A percentile compares a stretch with the other conserved stretches of the same genome.
phyloP scores from a whole-genome alignment of 148 eudicot genomes.

The Chenopodium formosanum region DNA sequence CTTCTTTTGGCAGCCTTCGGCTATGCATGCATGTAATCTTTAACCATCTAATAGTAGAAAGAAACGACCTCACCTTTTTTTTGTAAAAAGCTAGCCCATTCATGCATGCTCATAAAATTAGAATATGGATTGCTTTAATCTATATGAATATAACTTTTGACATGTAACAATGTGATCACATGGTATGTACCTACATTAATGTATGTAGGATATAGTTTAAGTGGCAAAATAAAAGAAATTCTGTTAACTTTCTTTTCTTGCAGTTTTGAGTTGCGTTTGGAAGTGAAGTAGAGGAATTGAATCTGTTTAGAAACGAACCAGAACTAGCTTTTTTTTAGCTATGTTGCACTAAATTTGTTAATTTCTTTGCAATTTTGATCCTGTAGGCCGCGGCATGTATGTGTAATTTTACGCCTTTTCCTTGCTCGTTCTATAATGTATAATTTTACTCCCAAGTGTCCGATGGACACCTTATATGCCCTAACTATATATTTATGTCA shows the following conservation, averaged over 20 bases:
- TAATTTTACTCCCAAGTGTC: too few relatives aligned
- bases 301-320: background rate
- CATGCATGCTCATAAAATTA: background rate
- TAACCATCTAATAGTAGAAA: background rate
- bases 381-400: too few relatives aligned
- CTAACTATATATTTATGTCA: too few relatives aligned
- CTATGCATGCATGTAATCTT: background rate
- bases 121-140: background rate
- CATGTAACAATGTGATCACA: background rate
- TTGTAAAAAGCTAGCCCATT: background rate
- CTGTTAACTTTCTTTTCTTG: background rate
- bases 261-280: constrained; percentile 3
- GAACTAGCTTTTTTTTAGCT: background rate
- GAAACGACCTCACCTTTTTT: constrained; percentile 5
- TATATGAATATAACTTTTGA: background rate
- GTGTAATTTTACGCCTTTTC: too few relatives aligned
- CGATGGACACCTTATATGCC: too few relatives aligned
- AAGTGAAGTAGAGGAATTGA: background rate
- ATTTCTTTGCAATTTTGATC: background rate
- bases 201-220: background rate
- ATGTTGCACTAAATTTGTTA: background rate
- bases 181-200: background rate
- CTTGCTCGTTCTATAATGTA: too few relatives aligned
- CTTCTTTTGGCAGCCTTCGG: constrained; percentile 23
- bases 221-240: background rate